Evolutionary conservation across 1,139 yeast species (phyloP).

Genomic region (Blastobotrys buckinghamii): DNA sequence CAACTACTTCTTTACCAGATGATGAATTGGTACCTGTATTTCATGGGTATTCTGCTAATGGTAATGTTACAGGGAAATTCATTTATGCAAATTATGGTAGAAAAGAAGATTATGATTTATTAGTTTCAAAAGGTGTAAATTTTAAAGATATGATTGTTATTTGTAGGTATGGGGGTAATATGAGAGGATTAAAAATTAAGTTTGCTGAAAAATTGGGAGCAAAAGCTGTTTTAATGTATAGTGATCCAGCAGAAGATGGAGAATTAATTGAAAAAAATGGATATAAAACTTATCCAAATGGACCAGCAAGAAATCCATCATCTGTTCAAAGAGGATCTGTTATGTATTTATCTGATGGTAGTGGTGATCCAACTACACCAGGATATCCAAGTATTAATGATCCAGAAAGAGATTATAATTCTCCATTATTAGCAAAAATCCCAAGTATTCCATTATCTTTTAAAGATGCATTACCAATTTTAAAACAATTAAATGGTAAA

Average conservation of each 20-base stretch:
- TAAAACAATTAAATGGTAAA: slow-evolving; percentile 48
- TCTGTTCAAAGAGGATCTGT: slow-evolving; percentile 80
- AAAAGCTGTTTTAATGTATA: slow-evolving; percentile 51
- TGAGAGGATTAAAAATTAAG: slow-evolving; percentile 62
- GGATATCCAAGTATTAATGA: slow-evolving; percentile 60
- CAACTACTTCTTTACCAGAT: slow-evolving; percentile 49
- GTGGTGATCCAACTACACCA: slow-evolving; percentile 91
- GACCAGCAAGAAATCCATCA: slow-evolving; percentile 64
- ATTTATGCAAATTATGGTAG: slow-evolving; percentile 62
- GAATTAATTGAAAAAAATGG: slow-evolving; percentile 44
- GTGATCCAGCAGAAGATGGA: slow-evolving; percentile 66
- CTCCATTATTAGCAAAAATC: slow-evolving; percentile 47
- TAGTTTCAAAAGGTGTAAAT: slow-evolving; percentile 42
- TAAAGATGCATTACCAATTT: slow-evolving; percentile 51
- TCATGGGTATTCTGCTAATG: slow-evolving; percentile 65
- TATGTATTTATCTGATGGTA: slow-evolving; percentile 64
- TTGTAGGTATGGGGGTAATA: slow-evolving; percentile 53
- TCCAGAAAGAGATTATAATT: slow-evolving; percentile 45
- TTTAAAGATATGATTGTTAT: slow-evolving; percentile 51
- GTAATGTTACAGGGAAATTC: slow-evolving; percentile 54
- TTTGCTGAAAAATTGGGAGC: slow-evolving; percentile 64
- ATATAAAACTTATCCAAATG: slow-evolving; percentile 53
- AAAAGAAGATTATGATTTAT: slow-evolving; percentile 45
- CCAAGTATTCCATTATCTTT: slow-evolving; percentile 61
- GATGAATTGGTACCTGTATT: slow-evolving; percentile 48